Conservation (phyloP, 371 early-diverging fungal genomes). For the Syncephalastrum contaminatum region DNA sequence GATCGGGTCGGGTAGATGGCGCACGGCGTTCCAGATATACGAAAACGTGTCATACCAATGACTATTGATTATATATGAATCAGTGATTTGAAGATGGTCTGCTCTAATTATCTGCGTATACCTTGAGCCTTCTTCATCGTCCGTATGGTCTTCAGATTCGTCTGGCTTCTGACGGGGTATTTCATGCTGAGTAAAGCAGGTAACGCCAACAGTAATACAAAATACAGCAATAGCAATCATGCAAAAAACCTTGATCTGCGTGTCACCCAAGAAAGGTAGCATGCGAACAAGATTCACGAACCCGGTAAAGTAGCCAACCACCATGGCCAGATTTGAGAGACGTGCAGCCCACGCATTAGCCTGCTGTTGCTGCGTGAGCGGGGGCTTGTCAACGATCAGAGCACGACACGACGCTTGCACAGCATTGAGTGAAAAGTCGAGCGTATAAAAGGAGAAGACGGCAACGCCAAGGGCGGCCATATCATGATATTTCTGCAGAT, state of each 20-base stretch:
- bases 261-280: conserved; percentile 58
- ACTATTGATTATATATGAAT: too few relatives aligned
- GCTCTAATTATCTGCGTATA: too few relatives aligned
- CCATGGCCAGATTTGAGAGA: conserved; percentile 71
- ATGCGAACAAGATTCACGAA: conserved; percentile 57
- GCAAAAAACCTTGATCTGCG: conserved; percentile 61
- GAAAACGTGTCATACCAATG: conserved; percentile 34
- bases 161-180: conserved; percentile 28
- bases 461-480: conserved; percentile 53
- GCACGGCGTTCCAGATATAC: conserved; percentile 43
- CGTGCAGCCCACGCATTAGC: conserved; percentile 75
- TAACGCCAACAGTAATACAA: conserved; percentile 33
- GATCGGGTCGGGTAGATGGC: conserved; percentile 49
- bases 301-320: conserved; percentile 68
- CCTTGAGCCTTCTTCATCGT: neutral
- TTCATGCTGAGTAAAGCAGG: conserved; percentile 44
- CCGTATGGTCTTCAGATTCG: neutral
- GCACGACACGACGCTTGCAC: conserved; percentile 71
- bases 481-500: neutral
- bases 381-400: conserved; percentile 73
- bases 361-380: conserved; percentile 64
- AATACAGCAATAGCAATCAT: conserved; percentile 55
- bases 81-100: too few relatives aligned
- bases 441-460: conserved; percentile 66
- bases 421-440: conserved; percentile 83